Evolutionary conservation across 495 filamentous ascomycete species (phyloP), one percentile per base, ranked within the genome.

Genomic region (Penicillium silybi): DNA sequence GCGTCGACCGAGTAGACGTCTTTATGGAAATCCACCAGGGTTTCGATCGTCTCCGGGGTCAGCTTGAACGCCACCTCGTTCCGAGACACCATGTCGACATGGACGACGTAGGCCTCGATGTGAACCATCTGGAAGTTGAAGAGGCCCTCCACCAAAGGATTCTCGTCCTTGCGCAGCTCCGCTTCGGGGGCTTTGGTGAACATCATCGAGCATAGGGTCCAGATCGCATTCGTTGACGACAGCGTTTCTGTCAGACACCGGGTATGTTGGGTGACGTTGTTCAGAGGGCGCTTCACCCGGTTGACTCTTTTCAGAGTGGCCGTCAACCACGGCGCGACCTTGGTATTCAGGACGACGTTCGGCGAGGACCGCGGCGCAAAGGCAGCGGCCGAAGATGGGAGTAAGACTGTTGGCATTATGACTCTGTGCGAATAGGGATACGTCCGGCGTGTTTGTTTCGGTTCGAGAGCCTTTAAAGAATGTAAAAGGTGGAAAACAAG

Each of bases 21-120:
- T 78, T 95, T 92, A 80, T 99, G 95, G 70, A 92, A 97, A 65
- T 96, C 90, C 64, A 96, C 87, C 57, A 99, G 82, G 23, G 89
- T 70, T 61, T 96, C 91, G 77, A 99, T 99, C 40, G 93, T 89
- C 69, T 97, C 93, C 37, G 87, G 85, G n/a, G 92, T 96, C 59
- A 99, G 80, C 77, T 99, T 99, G 82, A 90, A 97, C 49, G 92
- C 95, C 52, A 99, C 91, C 72, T 99, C 93, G 65, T 95, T 95
- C 68, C 91, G 85, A 50, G 93, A 85, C 41, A 99, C 93, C 89
- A 99, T 93, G 75, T 99, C 93, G 70, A 99, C 90, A 71, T 97
- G 95, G 52, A 99, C 93, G 58, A 97, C 89, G 71, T 99, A 99
- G 43, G 93, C 95, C 73, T 97, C 92, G 55, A 97, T 80, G 67